A percentile compares a stretch with the other conserved stretches of the same genome.
Conservation (phyloP, 352 stramenopile genomes). For the Phytophthora tubulina region DNA sequence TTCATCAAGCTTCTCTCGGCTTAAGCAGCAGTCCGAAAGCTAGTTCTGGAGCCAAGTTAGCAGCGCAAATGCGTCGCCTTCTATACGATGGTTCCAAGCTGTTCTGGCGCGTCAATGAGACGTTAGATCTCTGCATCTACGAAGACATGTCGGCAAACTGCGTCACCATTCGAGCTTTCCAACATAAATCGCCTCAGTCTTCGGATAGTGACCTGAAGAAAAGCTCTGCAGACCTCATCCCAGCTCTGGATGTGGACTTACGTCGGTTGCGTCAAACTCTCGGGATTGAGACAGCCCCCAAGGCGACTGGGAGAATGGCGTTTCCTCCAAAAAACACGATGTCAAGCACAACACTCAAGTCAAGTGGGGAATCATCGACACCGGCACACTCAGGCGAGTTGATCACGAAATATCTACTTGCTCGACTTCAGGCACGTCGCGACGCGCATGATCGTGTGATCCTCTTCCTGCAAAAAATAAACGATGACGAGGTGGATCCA, state of each 20-base stretch:
- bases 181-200: constrained; percentile 46
- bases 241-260: constrained; percentile 67
- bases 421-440: constrained; percentile 70
- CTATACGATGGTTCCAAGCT: constrained; percentile 89
- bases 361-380: constrained; percentile 10
- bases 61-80: constrained; percentile 55
- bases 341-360: constrained; percentile 17
- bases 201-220: constrained; percentile 22
- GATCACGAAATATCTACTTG: constrained; percentile 78
- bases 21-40: constrained; percentile 39
- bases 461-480: constrained; percentile 77
- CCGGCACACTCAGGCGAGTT: constrained; percentile 47
- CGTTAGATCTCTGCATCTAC: constrained; percentile 86
- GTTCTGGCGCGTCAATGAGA: constrained; percentile 91
- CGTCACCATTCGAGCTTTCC: constrained; percentile 73
- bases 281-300: constrained; percentile 33
- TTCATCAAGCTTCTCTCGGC: constrained; percentile 86
- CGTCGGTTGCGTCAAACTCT: constrained; percentile 55
- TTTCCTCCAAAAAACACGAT: constrained; percentile 21
- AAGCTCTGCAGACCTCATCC: constrained; percentile 43
- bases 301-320: constrained; percentile 29
- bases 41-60: constrained; percentile 24
- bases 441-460: constrained; percentile 52
- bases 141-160: constrained; percentile 76
- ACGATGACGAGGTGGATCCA: constrained; percentile 72